phyloP scores from a whole-genome alignment of 768 basidiomycete genomes.

The Collybia mongolica region DNA sequence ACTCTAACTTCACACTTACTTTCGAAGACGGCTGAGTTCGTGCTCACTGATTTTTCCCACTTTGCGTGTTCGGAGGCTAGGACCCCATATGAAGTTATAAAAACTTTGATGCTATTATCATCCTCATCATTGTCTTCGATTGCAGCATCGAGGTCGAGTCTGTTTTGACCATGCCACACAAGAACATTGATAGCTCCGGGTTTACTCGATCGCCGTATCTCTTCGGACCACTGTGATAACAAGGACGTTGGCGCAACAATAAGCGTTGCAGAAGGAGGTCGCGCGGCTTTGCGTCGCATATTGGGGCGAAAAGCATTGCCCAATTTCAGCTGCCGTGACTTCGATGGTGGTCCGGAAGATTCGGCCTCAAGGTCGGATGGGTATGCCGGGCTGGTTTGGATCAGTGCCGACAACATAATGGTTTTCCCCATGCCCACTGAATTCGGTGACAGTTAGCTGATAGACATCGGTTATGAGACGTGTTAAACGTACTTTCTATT shows the following conservation, averaged over 20 bases:
- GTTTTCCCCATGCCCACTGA: slow-evolving; percentile 96
- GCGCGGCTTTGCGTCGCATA: slow-evolving; percentile 26
- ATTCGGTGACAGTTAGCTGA: background rate
- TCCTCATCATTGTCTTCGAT: slow-evolving; percentile 54
- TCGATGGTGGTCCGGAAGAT: slow-evolving; percentile 27
- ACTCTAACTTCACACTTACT: slow-evolving; percentile 37
- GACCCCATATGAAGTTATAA: slow-evolving; percentile 91
- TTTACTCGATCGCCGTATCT: slow-evolving; percentile 82
- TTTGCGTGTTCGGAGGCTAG: slow-evolving; percentile 86
- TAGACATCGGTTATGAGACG: slow-evolving; percentile 3
- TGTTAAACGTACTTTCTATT: slow-evolving; percentile 21
- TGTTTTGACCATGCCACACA: slow-evolving; percentile 89
- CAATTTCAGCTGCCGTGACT: slow-evolving; percentile 58
- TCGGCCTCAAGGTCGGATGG: slow-evolving; percentile 38
- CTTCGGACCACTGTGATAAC: slow-evolving; percentile 90
- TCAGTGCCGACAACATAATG: slow-evolving; percentile 88
- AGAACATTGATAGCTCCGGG: slow-evolving; percentile 62
- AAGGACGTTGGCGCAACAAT: slow-evolving; percentile 93
- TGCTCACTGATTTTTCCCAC: slow-evolving; percentile 47
- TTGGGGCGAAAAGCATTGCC: slow-evolving; percentile 60
- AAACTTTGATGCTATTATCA: slow-evolving; percentile 60
- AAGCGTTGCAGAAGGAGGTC: slow-evolving; percentile 63
- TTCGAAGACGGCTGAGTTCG: slow-evolving; percentile 66
- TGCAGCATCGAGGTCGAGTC: slow-evolving; percentile 64
- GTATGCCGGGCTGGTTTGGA: slow-evolving; percentile 64